These are phyloP conservation scores for Cercospora sp. DNA, from an alignment of 2,329 filamentous ascomycete genomes.

Conservation along the genomic window DNA sequence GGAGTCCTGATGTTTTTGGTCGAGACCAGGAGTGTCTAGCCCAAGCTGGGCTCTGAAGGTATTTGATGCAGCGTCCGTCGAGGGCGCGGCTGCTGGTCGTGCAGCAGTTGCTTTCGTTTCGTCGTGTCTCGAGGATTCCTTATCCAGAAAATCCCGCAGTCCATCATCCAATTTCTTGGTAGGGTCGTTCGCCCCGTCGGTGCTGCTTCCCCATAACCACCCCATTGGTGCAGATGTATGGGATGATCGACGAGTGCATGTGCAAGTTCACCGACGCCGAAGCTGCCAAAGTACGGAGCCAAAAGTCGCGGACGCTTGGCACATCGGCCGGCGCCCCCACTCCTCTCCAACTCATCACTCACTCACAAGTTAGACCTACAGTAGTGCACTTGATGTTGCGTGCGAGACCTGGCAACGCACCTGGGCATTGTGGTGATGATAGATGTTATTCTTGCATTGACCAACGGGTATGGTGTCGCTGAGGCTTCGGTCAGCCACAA, in stretches of 20 bases:
- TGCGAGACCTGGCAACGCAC: not conserved
- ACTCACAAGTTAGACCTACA: not conserved
- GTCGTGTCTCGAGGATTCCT: constrained; percentile 72
- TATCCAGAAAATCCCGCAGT: constrained; percentile 79
- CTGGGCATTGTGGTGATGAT: not conserved
- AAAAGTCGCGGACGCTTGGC: constrained; percentile 2
- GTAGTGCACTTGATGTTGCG: not conserved
- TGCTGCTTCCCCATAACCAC: constrained; percentile 57
- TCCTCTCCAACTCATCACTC: not conserved
- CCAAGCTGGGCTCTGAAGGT: constrained; percentile 38
- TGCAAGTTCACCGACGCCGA: not conserved
- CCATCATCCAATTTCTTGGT: constrained; percentile 76
- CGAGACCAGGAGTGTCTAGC: constrained; percentile 25
- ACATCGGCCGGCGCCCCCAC: not conserved
- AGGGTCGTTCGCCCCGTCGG: constrained; percentile 59
- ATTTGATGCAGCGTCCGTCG: constrained; percentile 33
- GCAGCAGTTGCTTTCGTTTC: constrained; percentile 18
- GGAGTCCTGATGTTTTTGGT: constrained; percentile 26
- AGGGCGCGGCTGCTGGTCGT: constrained; percentile 26
- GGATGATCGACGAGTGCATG: not conserved
- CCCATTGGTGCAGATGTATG: constrained; percentile 50
- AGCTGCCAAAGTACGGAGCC: not conserved
- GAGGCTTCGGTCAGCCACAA: not conserved
- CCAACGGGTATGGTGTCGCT: not conserved
- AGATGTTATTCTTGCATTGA: not conserved